Evolutionary conservation across 768 basidiomycete species (phyloP), one percentile per base, ranked within the genome.

Genomic region (Arthromyces matolae): DNA sequence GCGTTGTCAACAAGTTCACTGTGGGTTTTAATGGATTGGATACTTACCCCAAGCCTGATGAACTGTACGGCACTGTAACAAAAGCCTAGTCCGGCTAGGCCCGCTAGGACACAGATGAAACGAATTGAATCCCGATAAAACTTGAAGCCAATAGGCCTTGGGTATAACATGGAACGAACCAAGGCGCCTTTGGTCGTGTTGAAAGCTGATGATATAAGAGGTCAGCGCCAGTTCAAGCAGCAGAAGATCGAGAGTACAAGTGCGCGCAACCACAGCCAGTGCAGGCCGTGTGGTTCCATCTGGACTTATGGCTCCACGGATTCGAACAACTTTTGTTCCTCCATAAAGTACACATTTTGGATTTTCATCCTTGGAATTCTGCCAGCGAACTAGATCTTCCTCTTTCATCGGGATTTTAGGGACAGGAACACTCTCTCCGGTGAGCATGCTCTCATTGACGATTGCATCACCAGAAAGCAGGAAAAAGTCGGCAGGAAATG

Each of bases 361-460:
- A 46, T 81, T 77, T 38, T 91, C 89, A 49, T 86, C 78, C 57
- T 82, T 81, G 50, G 73, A 72, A 31, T 84, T 80, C 56, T 67
- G 78, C 90, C 89, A 93, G 53, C 70, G 76, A 34, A 67, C 63
- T 33, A 97, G 73, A 43, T 84, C 85, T 22, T 84, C 84, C 55
- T 92, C 87, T 60, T 84, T 92, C 49, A 86, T 78, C 0, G 94
- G 87, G 16, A 79, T 67, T 64, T 99, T 99, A 63, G 89, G 89
- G 42, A 99, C 92, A 2, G 96, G 96, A 0, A 99, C 91, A 54
- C 93, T 96, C 68, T 99, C 96, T 10, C 96, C 96, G 0, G 96
- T 98, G 19, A 99, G 80, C 96, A 99, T 98, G 53, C 93, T 95
- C 69, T 99, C 96, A 64, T 98, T 98, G 42, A 98, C 87, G 49